Evolutionary conservation across 2,329 filamentous ascomycete genomes (phyloP).

Genomic region (Diaporthe citrichinensis): DNA sequence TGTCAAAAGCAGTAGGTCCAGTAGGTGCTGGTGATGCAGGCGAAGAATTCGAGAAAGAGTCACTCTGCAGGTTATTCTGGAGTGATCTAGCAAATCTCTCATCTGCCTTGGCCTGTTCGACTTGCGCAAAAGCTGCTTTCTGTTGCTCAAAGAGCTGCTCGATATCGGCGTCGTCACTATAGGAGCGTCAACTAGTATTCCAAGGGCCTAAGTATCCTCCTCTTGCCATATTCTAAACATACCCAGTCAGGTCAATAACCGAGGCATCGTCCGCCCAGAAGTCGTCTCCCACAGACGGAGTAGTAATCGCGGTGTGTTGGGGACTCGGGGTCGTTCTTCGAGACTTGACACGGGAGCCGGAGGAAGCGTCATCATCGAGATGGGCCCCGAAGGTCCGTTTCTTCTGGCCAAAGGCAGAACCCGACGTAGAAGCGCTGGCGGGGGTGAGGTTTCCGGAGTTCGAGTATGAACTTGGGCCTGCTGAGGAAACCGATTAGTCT

Average conservation of each 20-base stretch:
- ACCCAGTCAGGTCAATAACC: slow-evolving; percentile 59
- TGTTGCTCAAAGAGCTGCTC: slow-evolving; percentile 44
- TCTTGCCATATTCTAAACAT: not conserved
- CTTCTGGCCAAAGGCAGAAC: slow-evolving; percentile 14
- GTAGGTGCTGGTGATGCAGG: slow-evolving; percentile 23
- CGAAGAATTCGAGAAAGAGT: not conserved
- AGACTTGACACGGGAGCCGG: slow-evolving; percentile 37
- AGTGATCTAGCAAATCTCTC: slow-evolving; percentile 49
- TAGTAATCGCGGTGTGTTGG: slow-evolving; percentile 34
- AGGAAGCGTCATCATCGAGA: slow-evolving; percentile 36
- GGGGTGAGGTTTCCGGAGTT: slow-evolving; percentile 35
- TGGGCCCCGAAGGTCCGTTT: slow-evolving; percentile 37
- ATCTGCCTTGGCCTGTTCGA: slow-evolving; percentile 54
- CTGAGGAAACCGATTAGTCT: not conserved
- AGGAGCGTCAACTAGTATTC: not conserved
- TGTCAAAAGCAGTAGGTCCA: slow-evolving; percentile 44
- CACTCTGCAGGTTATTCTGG: slow-evolving; percentile 20
- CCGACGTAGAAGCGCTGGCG: slow-evolving; percentile 28
- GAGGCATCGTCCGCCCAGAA: slow-evolving; percentile 43
- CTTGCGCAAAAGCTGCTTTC: slow-evolving; percentile 55
- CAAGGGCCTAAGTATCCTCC: not conserved
- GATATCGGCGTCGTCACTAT: slow-evolving; percentile 48
- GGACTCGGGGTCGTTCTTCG: slow-evolving; percentile 43
- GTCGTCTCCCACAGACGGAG: slow-evolving; percentile 31
- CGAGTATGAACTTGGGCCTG: slow-evolving; percentile 18